Percentiles rank a stretch among this genome's conserved stretches.
phyloP scores from a whole-genome alignment of 2,329 filamentous ascomycete species.

The Claviceps fusiformis region DNA sequence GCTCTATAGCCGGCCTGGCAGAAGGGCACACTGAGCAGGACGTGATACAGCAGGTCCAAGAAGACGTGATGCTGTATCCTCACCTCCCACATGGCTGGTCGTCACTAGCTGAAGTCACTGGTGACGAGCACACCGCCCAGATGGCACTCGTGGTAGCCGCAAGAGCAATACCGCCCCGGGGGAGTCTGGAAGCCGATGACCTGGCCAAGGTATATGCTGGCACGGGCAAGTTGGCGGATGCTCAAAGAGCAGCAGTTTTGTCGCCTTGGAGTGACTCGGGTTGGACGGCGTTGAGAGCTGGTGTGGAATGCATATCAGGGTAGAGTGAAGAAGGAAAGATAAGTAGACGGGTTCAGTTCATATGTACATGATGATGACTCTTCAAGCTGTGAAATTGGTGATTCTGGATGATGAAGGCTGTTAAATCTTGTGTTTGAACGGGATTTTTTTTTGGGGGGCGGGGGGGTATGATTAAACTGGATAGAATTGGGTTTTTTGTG shows the following conservation, averaged over 20 bases:
- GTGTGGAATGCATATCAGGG: conserved; percentile 13
- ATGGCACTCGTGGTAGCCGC: conserved; percentile 74
- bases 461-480: background rate
- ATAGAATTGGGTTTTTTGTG: background rate
- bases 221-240: conserved; percentile 57
- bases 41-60: conserved; percentile 52
- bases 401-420: background rate
- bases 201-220: conserved; percentile 62
- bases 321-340: conserved; percentile 8
- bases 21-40: conserved; percentile 34
- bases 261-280: conserved; percentile 63
- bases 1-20: conserved; percentile 54
- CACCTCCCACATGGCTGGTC: conserved; percentile 71
- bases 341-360: background rate
- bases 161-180: conserved; percentile 59
- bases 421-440: too few relatives aligned
- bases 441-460: background rate
- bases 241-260: conserved; percentile 62
- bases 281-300: conserved; percentile 44
- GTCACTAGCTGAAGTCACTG: conserved; percentile 49
- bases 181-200: conserved; percentile 52
- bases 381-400: background rate
- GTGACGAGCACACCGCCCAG: conserved; percentile 43
- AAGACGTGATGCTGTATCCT: conserved; percentile 69
- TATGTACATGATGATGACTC: background rate